Evolutionary conservation across 2,329 filamentous ascomycete genomes (phyloP).

Genomic region (Stachybotrys echinatus): DNA sequence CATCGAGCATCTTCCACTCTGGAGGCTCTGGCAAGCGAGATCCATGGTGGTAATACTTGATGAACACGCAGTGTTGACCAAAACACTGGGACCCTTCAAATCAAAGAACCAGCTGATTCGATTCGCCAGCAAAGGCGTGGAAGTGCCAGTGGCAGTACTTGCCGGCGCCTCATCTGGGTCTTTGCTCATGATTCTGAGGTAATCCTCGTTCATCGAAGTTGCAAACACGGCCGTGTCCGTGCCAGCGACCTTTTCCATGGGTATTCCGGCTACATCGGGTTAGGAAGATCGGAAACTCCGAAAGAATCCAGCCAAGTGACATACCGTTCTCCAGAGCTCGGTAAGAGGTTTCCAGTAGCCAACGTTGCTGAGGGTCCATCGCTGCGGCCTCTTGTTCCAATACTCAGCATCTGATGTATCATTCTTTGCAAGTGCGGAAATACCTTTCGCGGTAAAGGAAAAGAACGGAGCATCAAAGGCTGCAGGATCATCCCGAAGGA

Average conservation of each 20-base stretch:
- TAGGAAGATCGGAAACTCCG: neutral
- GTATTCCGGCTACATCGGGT: constrained; percentile 5
- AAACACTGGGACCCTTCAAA: constrained; percentile 22
- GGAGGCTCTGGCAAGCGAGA: constrained; percentile 16
- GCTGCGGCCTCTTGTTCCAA: constrained; percentile 2
- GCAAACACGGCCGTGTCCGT: constrained; percentile 30
- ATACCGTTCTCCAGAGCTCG: constrained; percentile 4
- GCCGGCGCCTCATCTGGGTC: constrained; percentile 20
- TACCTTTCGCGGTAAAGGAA: constrained; percentile 15
- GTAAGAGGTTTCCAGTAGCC: constrained; percentile 6
- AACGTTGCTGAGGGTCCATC: constrained; percentile 7
- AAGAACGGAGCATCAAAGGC: constrained; percentile 19
- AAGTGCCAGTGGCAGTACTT: constrained; percentile 21
- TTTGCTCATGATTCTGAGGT: constrained; percentile 20
- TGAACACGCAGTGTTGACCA: constrained; percentile 28
- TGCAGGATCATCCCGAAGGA: neutral
- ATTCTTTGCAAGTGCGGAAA: constrained; percentile 9
- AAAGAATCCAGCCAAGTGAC: neutral
- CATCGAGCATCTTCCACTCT: constrained; percentile 10
- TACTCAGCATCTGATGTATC: neutral
- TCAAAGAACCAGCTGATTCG: constrained; percentile 31
- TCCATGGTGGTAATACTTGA: constrained; percentile 21
- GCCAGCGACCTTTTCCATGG: constrained; percentile 7
- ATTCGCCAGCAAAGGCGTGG: constrained; percentile 24
- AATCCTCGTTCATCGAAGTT: constrained; percentile 24